Base-by-base conservation (phyloP, 31 red algal genomes). In the Bonnemaisonia californica region DNA sequence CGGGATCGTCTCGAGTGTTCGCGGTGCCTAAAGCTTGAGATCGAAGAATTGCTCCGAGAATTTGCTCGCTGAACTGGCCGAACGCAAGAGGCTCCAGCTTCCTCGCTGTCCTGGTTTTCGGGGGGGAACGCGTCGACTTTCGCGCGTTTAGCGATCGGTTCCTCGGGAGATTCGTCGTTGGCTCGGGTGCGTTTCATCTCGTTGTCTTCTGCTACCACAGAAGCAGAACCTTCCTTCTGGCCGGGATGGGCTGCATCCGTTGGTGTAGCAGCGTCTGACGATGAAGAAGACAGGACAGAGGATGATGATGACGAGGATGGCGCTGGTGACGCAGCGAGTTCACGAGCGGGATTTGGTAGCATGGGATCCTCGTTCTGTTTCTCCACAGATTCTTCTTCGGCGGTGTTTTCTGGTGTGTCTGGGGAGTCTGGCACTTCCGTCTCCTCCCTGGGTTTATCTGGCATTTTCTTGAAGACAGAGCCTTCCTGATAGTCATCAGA, bases 401-500 rank as follows among this genome's bases (percentile, higher is more conserved):
- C n/a, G n/a, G n/a, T n/a, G n/a, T n/a, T n/a, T n/a, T n/a, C n/a
- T n/a, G n/a, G n/a, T n/a, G n/a, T n/a, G n/a, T n/a, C n/a, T 51
- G 7, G 45, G 45, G 7, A 7, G 7, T 51, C 45, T 51, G 45
- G 45, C 7, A 51, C 45, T 51, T 51, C 16, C 9, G 7, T 51
- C 9, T 51, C 45, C 45, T 11, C 45, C 7, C 16, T 51, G 59
- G 12, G 9, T 63, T 32, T 32, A 5, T 63, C 29, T 23, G 24
- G n/a, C 11, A 63, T 63, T 22, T 32, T 63, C n/a, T 32, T 24
- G 24, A 63, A 63, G 29, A 32, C n/a, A 16, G 59, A 24, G n/a
- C 59, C 59, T 32, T 63, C 59, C n/a, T 63, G 11, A 32, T 63
- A 63, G 24, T 63, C 59, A 24, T 63, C 29, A 5, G 59, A 5